phyloP scores from a whole-genome alignment of 2,329 filamentous ascomycete genomes.

The Calonectria multiphialidica region DNA sequence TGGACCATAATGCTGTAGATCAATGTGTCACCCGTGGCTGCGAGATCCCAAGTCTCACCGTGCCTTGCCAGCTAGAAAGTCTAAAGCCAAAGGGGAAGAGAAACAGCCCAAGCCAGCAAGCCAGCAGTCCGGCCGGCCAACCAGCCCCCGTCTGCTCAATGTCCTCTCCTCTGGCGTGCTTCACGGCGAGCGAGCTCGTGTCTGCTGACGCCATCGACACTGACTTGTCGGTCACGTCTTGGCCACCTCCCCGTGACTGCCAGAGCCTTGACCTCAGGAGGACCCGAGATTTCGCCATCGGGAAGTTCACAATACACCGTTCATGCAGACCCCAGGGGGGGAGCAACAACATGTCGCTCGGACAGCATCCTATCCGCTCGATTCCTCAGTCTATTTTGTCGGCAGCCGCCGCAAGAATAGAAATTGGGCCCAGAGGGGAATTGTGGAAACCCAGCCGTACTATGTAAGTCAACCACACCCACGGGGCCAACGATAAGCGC shows the following conservation, averaged over 20 bases:
- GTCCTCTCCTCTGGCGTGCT: constrained; percentile 18
- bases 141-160: background rate
- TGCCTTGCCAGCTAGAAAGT: constrained; percentile 4
- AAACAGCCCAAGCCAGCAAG: background rate
- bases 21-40: background rate
- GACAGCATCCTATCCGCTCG: constrained; percentile 11
- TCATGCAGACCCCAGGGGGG: constrained; percentile 7
- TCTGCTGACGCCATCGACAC: constrained; percentile 37
- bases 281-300: constrained; percentile 36
- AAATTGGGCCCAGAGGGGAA: constrained; percentile 5
- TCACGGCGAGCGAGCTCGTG: constrained; percentile 32
- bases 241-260: constrained; percentile 6
- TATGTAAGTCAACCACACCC: constrained; percentile 15
- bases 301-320: constrained; percentile 9
- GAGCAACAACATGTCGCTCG: background rate
- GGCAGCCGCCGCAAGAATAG: constrained; percentile 17
- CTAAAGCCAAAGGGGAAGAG: background rate
- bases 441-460: constrained; percentile 1
- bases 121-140: too few species aligned
- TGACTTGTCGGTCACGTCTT: background rate
- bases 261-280: constrained; percentile 14
- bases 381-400: constrained; percentile 3
- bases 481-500: constrained; percentile 18
- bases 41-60: constrained; percentile 2
- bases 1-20: background rate